A percentile compares a stretch with the other conserved stretches of the same genome.
phyloP scores from a whole-genome alignment of 108 stramenopile genomes.

The Stephanodiscus minutulus region DNA sequence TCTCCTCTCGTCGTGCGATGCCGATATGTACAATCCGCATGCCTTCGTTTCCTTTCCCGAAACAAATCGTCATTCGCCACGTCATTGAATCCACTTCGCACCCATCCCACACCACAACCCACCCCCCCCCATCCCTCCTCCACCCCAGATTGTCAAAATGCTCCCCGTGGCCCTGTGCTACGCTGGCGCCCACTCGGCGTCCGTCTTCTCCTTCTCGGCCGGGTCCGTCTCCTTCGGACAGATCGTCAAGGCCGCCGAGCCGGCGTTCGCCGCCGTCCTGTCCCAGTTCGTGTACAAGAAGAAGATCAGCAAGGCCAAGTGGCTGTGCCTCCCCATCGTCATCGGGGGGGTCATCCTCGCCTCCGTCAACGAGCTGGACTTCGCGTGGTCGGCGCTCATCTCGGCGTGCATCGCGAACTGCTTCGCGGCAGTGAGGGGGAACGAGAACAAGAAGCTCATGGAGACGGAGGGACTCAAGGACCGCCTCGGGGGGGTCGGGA shows the following conservation, averaged over 20 bases:
- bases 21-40: too few relatives aligned
- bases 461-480: conserved; percentile 66
- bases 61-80: too few relatives aligned
- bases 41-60: too few relatives aligned
- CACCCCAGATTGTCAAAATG: conserved; percentile 57
- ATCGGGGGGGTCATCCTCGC: conserved; percentile 69
- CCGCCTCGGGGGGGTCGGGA: conserved; percentile 59
- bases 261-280: conserved; percentile 67
- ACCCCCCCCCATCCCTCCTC: background rate
- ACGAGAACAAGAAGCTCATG: conserved; percentile 72
- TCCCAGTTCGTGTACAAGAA: conserved; percentile 63
- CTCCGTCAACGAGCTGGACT: conserved; percentile 62
- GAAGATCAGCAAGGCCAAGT: conserved; percentile 62
- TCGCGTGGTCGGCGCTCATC: conserved; percentile 56
- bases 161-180: conserved; percentile 68
- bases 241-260: conserved; percentile 75
- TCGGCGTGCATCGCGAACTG: conserved; percentile 58
- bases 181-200: conserved; percentile 62
- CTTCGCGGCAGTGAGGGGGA: conserved; percentile 64
- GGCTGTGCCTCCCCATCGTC: conserved; percentile 63
- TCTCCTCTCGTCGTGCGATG: too few relatives aligned
- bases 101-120: too few relatives aligned
- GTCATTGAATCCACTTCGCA: too few relatives aligned
- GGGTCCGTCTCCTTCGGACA: conserved; percentile 68
- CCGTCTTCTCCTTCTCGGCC: conserved; percentile 65